Percentiles rank a stretch among this genome's conserved stretches.
Conservation (phyloP, 2,329 filamentous ascomycete genomes). For the Stromatinia cepivora region DNA sequence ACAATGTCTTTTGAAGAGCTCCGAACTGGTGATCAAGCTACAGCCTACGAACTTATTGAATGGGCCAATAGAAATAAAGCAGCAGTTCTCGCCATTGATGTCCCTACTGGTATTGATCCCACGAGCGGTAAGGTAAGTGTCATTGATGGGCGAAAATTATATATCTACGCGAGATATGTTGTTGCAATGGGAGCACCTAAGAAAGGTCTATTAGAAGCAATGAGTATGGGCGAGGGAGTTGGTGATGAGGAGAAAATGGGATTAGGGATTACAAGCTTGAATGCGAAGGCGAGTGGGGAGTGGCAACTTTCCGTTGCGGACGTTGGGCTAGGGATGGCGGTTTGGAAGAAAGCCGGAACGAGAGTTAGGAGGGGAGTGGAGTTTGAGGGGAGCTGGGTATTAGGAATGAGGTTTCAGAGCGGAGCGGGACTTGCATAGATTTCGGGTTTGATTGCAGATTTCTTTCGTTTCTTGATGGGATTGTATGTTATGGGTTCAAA, state of each 20-base stretch:
- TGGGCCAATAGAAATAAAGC: slow-evolving; percentile 90
- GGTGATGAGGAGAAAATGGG: slow-evolving; percentile 37
- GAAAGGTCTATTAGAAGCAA: slow-evolving; percentile 75
- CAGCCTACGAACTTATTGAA: slow-evolving; percentile 84
- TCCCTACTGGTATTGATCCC: slow-evolving; percentile 85
- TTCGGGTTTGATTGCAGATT: background rate
- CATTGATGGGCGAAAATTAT: slow-evolving; percentile 74
- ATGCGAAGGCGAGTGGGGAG: slow-evolving; percentile 37
- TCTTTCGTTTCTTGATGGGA: background rate
- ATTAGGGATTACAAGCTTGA: slow-evolving; percentile 17
- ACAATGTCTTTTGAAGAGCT: slow-evolving; percentile 88
- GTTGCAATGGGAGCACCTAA: slow-evolving; percentile 87
- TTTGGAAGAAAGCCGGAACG: slow-evolving; percentile 82
- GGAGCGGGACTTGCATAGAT: slow-evolving; percentile 22
- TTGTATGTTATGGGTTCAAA: background rate
- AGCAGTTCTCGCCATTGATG: slow-evolving; percentile 81
- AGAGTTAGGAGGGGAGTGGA: slow-evolving; percentile 81
- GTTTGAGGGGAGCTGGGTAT: slow-evolving; percentile 84
- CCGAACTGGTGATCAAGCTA: slow-evolving; percentile 76
- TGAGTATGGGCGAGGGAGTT: slow-evolving; percentile 45
- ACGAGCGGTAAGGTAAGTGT: slow-evolving; percentile 66
- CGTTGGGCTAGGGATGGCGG: slow-evolving; percentile 77
- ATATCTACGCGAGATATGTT: slow-evolving; percentile 78
- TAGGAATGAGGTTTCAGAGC: slow-evolving; percentile 57
- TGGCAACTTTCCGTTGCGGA: slow-evolving; percentile 87